phyloP scores from a whole-genome alignment of 768 basidiomycete species.

The Punctularia strigosozonata region DNA sequence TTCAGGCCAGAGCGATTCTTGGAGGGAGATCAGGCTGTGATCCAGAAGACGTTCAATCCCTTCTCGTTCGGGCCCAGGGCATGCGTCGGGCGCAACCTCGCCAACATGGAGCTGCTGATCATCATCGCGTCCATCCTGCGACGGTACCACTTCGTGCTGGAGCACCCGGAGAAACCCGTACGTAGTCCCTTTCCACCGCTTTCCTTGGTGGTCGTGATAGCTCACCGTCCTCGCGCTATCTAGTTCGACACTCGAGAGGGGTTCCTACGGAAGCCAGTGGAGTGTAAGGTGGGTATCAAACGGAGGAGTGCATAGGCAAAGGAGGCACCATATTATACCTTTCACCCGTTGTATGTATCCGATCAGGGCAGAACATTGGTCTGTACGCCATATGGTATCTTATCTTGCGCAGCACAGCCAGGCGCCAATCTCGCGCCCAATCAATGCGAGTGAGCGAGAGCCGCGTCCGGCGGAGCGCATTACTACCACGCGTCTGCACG shows the following conservation, averaged over 20 bases:
- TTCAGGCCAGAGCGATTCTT: slow-evolving; percentile 85
- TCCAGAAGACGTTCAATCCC: slow-evolving; percentile 72
- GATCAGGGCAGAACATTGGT: no score
- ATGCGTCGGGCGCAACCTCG: slow-evolving; percentile 79
- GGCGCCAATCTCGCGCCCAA: no score
- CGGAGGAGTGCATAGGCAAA: no score
- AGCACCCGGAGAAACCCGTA: slow-evolving; percentile 44
- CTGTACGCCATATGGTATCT: no score
- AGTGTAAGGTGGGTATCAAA: slow-evolving; percentile 62
- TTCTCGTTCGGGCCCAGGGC: slow-evolving; percentile 80
- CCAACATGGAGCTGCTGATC: slow-evolving; percentile 65
- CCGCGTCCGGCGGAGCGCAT: no score
- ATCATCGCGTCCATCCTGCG: slow-evolving; percentile 75
- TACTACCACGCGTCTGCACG: no score
- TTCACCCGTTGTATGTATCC: no score
- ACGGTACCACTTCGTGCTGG: slow-evolving; percentile 63
- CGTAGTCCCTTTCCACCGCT: slow-evolving; percentile 13
- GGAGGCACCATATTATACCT: no score
- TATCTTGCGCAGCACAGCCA: no score
- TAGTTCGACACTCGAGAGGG: slow-evolving; percentile 74
- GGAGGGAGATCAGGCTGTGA: slow-evolving; percentile 45
- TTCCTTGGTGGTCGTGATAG: slow-evolving; percentile 3
- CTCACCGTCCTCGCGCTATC: slow-evolving; percentile 2
- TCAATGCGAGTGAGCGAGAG: no score
- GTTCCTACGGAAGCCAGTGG: slow-evolving; percentile 75